Evolutionary conservation across 495 filamentous ascomycete species (phyloP), one percentile per base, ranked within the genome.

Genomic region (Talaromyces borbonicus): DNA sequence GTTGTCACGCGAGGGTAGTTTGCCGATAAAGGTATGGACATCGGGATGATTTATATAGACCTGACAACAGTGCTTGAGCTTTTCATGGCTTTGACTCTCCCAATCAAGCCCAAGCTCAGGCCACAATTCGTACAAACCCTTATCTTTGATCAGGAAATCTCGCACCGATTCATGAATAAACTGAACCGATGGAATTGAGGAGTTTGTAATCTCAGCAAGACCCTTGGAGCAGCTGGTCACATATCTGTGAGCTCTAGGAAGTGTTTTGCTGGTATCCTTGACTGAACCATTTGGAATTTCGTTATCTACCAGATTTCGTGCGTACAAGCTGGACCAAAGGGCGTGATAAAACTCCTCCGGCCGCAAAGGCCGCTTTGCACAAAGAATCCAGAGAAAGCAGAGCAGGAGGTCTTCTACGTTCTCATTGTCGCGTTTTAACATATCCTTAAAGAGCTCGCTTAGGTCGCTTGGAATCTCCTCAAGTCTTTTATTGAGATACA

Each of bases 161-260:
- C 59, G 56, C 5, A 71, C 69, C 0, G 68, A 71, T 50, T 72
- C 66, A 48, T 74, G 67, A 25, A 74, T 72, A 46, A 74, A 74
- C 47, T 74, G 67, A 25, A 71, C 59, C 1, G 35, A 55, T 24
- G 48, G 45, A 2, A 16, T 24, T 0, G 48, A 38, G 1, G 61
- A 53, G 24, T 50, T 57, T 4, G 61, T 62, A 2, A 54, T 56
- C 40, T 73, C 66, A 1, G 62, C 67, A 15, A 72, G 63, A 12
- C 69, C 67, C 50, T 71, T 72, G 0, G 68, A 72, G 5, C 43
- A 61, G 39, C 31, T 15, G 0, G n/a, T 33, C n/a, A 14, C 31
- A 14, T 15, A 14, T 33, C 31, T 5, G 31, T 15, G 12, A 15
- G 5, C n/a, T 53, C 56, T 1, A 65, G 47, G 7, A 72, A 56